Evolutionary conservation across 1,284 basidiomycete genomes (phyloP).

Genomic region (Hymenochaete sp.): DNA sequence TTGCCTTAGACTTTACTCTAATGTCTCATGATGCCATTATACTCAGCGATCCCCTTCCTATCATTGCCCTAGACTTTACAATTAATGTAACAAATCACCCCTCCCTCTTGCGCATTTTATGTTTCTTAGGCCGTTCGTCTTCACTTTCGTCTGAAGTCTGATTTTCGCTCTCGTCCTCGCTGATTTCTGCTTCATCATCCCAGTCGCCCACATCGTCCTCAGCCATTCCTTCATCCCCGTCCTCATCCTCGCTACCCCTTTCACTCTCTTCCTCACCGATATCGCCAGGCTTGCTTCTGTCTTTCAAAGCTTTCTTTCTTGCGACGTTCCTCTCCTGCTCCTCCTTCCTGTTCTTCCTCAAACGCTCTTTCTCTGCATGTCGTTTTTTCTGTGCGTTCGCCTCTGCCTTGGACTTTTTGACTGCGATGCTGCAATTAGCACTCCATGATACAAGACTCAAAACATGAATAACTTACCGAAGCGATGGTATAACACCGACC

Average conservation of each 20-base stretch:
- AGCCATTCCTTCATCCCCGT: slow-evolving; percentile 28
- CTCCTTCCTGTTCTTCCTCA: slow-evolving; percentile 68
- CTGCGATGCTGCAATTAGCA: slow-evolving; percentile 32
- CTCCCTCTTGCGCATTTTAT: slow-evolving; percentile 27
- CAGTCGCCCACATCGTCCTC: slow-evolving; percentile 33
- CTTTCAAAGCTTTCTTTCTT: slow-evolving; percentile 52
- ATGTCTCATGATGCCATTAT: background rate
- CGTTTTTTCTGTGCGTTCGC: slow-evolving; percentile 54
- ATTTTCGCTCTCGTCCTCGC: slow-evolving; percentile 43
- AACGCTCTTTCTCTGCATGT: slow-evolving; percentile 67
- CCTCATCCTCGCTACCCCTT: slow-evolving; percentile 30
- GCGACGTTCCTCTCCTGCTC: slow-evolving; percentile 86
- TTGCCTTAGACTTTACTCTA: background rate
- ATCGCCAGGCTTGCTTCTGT: slow-evolving; percentile 26
- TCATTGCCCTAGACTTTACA: background rate
- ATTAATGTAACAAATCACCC: slow-evolving; percentile 7
- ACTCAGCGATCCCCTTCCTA: background rate
- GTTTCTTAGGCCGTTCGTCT: slow-evolving; percentile 33
- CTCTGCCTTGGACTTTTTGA: slow-evolving; percentile 78
- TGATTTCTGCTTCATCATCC: slow-evolving; percentile 60
- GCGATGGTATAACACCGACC: slow-evolving; percentile 85
- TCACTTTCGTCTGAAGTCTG: slow-evolving; percentile 35
- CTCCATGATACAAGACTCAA: background rate
- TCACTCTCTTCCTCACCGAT: slow-evolving; percentile 37
- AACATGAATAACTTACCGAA: slow-evolving; percentile 52